Evolutionary conservation across 2,329 filamentous ascomycete genomes (phyloP).

Genomic region (Pyricularia sp.): DNA sequence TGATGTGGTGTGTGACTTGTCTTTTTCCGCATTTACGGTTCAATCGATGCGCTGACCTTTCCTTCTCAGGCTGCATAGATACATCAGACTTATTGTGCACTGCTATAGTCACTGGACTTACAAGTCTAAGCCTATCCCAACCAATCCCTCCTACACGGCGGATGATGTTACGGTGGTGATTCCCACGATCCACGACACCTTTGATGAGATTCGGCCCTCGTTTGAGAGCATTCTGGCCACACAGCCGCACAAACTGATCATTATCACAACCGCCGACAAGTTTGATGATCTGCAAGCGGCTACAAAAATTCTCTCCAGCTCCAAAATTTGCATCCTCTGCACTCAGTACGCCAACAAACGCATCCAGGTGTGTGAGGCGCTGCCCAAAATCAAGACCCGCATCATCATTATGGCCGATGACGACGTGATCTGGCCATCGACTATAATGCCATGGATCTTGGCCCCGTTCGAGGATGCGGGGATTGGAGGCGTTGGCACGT

Average conservation of each 20-base stretch:
- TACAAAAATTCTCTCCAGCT: background rate
- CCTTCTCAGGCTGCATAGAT: constrained; percentile 57
- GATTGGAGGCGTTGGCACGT: constrained; percentile 86
- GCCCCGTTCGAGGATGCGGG: constrained; percentile 76
- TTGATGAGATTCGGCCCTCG: constrained; percentile 71
- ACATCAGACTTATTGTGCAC: constrained; percentile 74
- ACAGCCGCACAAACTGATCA: constrained; percentile 57
- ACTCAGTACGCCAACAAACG: constrained; percentile 89
- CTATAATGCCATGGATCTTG: constrained; percentile 79
- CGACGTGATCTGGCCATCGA: constrained; percentile 84
- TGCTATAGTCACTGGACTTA: constrained; percentile 77
- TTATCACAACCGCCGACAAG: constrained; percentile 80
- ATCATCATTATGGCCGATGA: constrained; percentile 93
- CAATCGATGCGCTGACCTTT: constrained; percentile 19
- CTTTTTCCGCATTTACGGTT: background rate
- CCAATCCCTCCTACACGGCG: constrained; percentile 64
- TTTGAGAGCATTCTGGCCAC: constrained; percentile 64
- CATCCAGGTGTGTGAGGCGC: constrained; percentile 80
- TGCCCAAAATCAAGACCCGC: constrained; percentile 68
- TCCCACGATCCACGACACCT: constrained; percentile 78
- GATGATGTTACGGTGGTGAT: constrained; percentile 89
- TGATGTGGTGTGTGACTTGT: background rate
- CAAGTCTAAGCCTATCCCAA: constrained; percentile 69
- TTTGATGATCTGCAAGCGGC: constrained; percentile 41
- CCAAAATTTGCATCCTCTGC: constrained; percentile 53